Evolutionary conservation across 2,329 filamentous ascomycete species (phyloP), one percentile per base, ranked within the genome.

Genomic region (Botrytis porri): DNA sequence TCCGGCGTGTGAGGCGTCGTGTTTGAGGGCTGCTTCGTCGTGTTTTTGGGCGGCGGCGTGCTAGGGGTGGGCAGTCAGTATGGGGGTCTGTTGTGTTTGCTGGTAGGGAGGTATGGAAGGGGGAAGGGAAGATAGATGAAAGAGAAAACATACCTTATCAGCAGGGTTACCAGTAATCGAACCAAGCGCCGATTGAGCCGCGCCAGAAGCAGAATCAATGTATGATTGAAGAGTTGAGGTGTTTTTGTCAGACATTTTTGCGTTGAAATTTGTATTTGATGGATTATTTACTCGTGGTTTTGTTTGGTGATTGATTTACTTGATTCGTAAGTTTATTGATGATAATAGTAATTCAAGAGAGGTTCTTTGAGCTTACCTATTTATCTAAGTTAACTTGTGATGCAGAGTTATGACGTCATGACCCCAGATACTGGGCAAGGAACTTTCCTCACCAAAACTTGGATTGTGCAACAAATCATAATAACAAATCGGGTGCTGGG

Each of bases 201-300:
- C 85, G 77, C 93, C 93, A 54, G 89, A 87, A 79, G 92, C 92
- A 22, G 88, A 88, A 86, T 95, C 91, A 78, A 93, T 81, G 84
- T 90, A 91, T 73, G 93, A 92, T 86, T 95, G 88, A 80, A 95
- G 87, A 76, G 94, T 96, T 75, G 93, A 97, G 48, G 81, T 81
- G 70, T 86, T 81, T 81, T 86, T 85, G 84, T 85, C 83, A 80
- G 85, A 83, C 85, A 86, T 88, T 71, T 57, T 57, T 57, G 51
- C n/a, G 14, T 73, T 73, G 71, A 64, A 62, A 25, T 35, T 67
- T 35, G 65, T 63, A 10, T 66, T 48, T 32, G 29, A 64, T 72
- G 35, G 63, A 74, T 70, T 63, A 41, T 45, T 69, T 41, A 7
- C 43, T 69, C 60, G 25, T 22, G 39, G 4, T 41, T 41, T 39